These are phyloP conservation scores for Mortierella hygrophila DNA, from an alignment of 192 early-diverging fungal species.

Conservation along the genomic window DNA sequence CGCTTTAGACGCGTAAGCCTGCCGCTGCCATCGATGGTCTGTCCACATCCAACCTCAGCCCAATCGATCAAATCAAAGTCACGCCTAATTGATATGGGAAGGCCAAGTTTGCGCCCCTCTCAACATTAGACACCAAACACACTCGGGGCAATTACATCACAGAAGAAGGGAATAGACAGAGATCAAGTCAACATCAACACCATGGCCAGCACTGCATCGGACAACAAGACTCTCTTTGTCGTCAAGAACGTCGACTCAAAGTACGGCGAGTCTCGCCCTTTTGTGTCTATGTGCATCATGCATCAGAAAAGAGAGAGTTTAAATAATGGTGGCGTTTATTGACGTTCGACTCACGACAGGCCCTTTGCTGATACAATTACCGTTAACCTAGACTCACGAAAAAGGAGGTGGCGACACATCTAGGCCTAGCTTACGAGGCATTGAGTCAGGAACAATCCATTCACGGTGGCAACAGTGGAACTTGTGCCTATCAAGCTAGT, in stretches of 20 bases:
- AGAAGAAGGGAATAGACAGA: neutral
- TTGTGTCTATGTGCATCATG: neutral
- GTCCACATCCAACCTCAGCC: neutral
- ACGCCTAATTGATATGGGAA: neutral
- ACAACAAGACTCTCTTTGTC: slow-evolving; percentile 12
- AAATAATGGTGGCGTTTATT: too few species aligned
- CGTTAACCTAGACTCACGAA: neutral
- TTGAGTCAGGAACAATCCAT: neutral
- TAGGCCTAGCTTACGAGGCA: slow-evolving; percentile 10
- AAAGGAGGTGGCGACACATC: slow-evolving; percentile 14
- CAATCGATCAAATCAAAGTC: neutral
- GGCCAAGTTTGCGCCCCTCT: neutral
- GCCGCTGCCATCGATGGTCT: neutral
- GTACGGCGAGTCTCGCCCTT: neutral
- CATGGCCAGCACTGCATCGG: neutral
- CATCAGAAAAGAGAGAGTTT: neutral
- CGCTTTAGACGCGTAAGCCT: neutral
- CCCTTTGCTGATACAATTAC: neutral
- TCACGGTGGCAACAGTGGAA: neutral
- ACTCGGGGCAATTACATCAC: neutral
- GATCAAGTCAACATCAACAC: neutral
- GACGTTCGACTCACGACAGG: neutral
- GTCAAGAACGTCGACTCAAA: slow-evolving; percentile 7
- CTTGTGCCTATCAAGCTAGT: neutral
- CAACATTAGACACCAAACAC: neutral